Conservation (phyloP, 257 asterid genomes). For the Marsdenia floribunda region DNA sequence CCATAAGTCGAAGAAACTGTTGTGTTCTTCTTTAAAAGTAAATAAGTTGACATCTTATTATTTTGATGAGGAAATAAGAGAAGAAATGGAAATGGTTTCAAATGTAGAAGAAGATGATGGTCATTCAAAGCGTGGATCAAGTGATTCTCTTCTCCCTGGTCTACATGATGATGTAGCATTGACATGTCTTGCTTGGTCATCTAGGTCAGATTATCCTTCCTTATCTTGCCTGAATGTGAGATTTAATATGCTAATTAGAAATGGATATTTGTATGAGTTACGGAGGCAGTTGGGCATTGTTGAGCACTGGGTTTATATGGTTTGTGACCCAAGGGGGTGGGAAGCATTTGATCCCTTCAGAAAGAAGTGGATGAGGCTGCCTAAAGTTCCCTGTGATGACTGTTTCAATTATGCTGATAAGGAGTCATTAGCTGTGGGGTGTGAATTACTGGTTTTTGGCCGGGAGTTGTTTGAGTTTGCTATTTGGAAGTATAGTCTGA, state of each 20-base stretch:
- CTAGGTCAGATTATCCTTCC: conserved; percentile 69
- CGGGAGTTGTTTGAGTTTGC: conserved; percentile 76
- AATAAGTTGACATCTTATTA: conserved; percentile 16
- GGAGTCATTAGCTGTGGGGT: conserved; percentile 79
- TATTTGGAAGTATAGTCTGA: conserved; percentile 72
- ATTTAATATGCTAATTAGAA: conserved; percentile 46
- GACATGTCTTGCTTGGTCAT: conserved; percentile 58
- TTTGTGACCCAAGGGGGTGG: conserved; percentile 92
- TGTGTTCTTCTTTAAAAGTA: conserved; percentile 22
- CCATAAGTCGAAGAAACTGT: conserved; percentile 26
- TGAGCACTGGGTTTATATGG: conserved; percentile 91
- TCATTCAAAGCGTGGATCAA: conserved; percentile 34
- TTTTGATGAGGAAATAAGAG: conserved; percentile 20
- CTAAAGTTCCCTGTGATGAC: conserved; percentile 79
- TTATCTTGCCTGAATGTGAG: conserved; percentile 52
- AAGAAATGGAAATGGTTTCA: conserved; percentile 29
- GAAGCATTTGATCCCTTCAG: conserved; percentile 80
- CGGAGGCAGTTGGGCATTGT: conserved; percentile 56
- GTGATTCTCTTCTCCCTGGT: conserved; percentile 62
- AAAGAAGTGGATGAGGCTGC: conserved; percentile 70
- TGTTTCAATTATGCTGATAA: conserved; percentile 79
- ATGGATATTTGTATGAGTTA: conserved; percentile 66
- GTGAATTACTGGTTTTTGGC: conserved; percentile 75
- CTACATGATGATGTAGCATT: conserved; percentile 66
- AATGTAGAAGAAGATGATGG: conserved; percentile 43